Evolutionary conservation across 2,329 filamentous ascomycete species (phyloP).

Genomic region (Aspergillus ruber): DNA sequence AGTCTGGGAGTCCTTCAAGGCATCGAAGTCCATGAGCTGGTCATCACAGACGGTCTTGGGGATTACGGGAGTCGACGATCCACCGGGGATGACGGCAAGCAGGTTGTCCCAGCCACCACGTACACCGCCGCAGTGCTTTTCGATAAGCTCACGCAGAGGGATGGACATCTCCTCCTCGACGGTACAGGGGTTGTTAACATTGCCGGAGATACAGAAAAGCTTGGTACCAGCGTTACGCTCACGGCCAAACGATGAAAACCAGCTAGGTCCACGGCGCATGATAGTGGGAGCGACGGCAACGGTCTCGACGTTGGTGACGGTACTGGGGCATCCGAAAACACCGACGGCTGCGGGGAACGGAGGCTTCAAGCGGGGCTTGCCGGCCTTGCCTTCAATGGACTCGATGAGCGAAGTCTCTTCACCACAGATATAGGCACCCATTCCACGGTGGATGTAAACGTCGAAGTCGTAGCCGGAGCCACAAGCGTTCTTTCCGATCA

Average conservation of each 20-base stretch:
- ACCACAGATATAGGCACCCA: slow-evolving; percentile 95
- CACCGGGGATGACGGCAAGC: slow-evolving; percentile 88
- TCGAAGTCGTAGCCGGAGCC: slow-evolving; percentile 97
- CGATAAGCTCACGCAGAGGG: slow-evolving; percentile 88
- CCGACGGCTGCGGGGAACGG: slow-evolving; percentile 96
- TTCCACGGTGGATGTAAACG: slow-evolving; percentile 91
- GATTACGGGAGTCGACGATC: slow-evolving; percentile 91
- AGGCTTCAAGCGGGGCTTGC: slow-evolving; percentile 97
- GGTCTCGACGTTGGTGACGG: slow-evolving; percentile 97
- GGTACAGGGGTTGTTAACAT: slow-evolving; percentile 97
- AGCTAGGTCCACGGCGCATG: slow-evolving; percentile 80
- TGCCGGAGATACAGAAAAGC: slow-evolving; percentile 95
- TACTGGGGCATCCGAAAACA: slow-evolving; percentile 95
- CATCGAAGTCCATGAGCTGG: slow-evolving; percentile 98
- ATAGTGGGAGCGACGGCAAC: slow-evolving; percentile 94
- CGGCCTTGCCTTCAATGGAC: slow-evolving; percentile 95
- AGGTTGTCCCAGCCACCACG: slow-evolving; percentile 97
- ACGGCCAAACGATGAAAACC: slow-evolving; percentile 91
- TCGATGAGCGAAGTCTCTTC: slow-evolving; percentile 98
- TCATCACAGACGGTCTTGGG: slow-evolving; percentile 87
- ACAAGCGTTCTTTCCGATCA: slow-evolving; percentile 98
- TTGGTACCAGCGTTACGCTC: slow-evolving; percentile 97
- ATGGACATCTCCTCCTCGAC: slow-evolving; percentile 99
- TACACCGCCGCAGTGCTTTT: slow-evolving; percentile 96
- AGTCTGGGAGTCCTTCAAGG: slow-evolving; percentile 93